Percentiles rank a stretch among this genome's conserved stretches.
Evolutionary conservation across 768 basidiomycete genomes (phyloP).

Genomic region (Suillus spraguei): DNA sequence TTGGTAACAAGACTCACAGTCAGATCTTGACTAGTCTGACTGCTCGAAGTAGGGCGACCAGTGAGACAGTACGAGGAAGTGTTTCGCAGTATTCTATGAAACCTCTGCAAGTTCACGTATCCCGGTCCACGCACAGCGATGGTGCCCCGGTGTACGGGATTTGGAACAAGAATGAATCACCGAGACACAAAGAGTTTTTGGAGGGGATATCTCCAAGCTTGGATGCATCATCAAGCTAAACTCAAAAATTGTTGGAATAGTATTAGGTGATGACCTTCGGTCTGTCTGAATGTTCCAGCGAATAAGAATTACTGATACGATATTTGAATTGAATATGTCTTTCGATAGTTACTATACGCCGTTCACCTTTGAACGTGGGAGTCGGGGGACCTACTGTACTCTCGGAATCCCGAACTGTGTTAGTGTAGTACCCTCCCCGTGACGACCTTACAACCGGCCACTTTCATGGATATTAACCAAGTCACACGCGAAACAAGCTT

Average conservation of each 20-base stretch:
- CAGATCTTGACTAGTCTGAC: conserved; percentile 1
- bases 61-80: not conserved
- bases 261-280: not conserved
- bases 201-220: not conserved
- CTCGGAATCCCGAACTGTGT: too few relatives aligned
- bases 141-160: not conserved
- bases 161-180: not conserved
- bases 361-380: too few relatives aligned
- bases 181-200: not conserved
- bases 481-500: too few relatives aligned
- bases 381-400: too few relatives aligned
- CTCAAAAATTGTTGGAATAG: not conserved
- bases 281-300: not conserved
- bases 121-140: not conserved
- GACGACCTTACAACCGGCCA: too few relatives aligned
- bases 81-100: not conserved
- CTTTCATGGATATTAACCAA: not conserved
- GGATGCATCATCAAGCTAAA: not conserved
- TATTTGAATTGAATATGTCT: not conserved
- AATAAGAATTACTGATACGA: not conserved
- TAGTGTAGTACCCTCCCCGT: too few relatives aligned
- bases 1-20: conserved; percentile 3
- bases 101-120: conserved; percentile 10
- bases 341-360: not conserved
- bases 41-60: not conserved